Base-by-base conservation (phyloP, 1,139 yeast species). In the Saccharomyces hybrid region DNA sequence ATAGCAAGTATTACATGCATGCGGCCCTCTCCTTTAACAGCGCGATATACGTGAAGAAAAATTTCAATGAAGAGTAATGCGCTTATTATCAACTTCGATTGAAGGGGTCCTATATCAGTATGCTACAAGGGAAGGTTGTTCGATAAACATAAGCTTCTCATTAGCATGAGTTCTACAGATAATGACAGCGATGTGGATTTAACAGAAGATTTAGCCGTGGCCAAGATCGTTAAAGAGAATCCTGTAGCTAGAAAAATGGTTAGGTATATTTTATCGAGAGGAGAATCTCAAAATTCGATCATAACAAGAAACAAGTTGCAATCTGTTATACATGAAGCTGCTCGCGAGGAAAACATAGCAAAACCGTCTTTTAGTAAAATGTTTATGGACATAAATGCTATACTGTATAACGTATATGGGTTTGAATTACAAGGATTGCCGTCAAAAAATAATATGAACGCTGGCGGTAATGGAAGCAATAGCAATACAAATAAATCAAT, bases 381-480 rank as follows among this genome's bases (percentile, higher is more conserved):
- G n/a, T 60, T 57, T 13, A 52, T 46, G 6, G 56, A 56, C 16
- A 54, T 61, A 7, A 65, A 66, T 48, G 16, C 30, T 4, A 57
- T 66, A 6, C 50, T 67, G 16, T 49, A 26, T 7, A 63, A 62
- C 52, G 57, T 64, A 9, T 67, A 60, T 53, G 70, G 71, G 7
- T 66, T 61, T 50, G 54, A 58, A 25, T 48, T 65, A 23, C 51
- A 50, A 14, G 64, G 66, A 2, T 48, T 62, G 28, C 60, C 60
- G 13, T 55, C 61, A 11, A 61, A 55, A 42, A 27, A 44, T 5
- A 42, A 47, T 50, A 26, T 14, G 27, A 13, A 5, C n/a, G 7
- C 38, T 31, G 34, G 16, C 7, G 16, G 26, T 11, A n/a, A 32
- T 5, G 49, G 30, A 31, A 28, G 16, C 51, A n/a, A 50, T 30